phyloP scores from a whole-genome alignment of 2,329 filamentous ascomycete species.

The Capronia epimyces region DNA sequence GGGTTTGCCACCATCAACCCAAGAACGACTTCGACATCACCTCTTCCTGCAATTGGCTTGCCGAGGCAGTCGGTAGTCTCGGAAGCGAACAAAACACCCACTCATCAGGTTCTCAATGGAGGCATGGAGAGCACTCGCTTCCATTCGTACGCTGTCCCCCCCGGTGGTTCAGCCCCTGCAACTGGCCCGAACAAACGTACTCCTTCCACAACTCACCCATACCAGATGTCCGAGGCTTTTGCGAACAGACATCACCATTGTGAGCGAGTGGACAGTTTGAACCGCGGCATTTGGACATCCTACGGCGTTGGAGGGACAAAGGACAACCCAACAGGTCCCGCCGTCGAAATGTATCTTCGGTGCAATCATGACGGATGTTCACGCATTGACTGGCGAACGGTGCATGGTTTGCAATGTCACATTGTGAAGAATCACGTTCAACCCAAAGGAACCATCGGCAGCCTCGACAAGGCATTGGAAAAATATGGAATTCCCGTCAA shows the following conservation, averaged over 20 bases:
- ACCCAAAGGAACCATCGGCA: slow-evolving; percentile 29
- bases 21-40: slow-evolving; percentile 16
- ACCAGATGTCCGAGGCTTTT: slow-evolving; percentile 30
- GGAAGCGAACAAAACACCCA: slow-evolving; percentile 14
- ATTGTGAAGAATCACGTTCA: slow-evolving; percentile 30
- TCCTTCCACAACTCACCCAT: slow-evolving; percentile 29
- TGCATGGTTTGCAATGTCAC: slow-evolving; percentile 29
- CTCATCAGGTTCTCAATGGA: slow-evolving; percentile 6
- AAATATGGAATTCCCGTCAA: slow-evolving; percentile 28
- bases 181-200: slow-evolving; percentile 21
- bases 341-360: slow-evolving; percentile 28
- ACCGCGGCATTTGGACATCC: slow-evolving; percentile 29
- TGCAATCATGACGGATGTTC: slow-evolving; percentile 29
- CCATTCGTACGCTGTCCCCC: slow-evolving; percentile 15
- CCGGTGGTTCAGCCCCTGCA: slow-evolving; percentile 1
- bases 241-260: slow-evolving; percentile 30
- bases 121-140: slow-evolving; percentile 19
- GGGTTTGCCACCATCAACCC: slow-evolving; percentile 28
- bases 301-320: slow-evolving; percentile 26
- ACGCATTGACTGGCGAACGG: slow-evolving; percentile 29
- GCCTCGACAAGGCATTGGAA: slow-evolving; percentile 28
- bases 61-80: slow-evolving; percentile 4
- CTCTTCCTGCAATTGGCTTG: slow-evolving; percentile 8
- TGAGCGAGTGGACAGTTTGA: slow-evolving; percentile 26
- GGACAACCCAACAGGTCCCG: slow-evolving; percentile 25